Evolutionary conservation across 345 rosid species (phyloP), one percentile per base, ranked within the genome.

Genomic region (Tarenaya hassleriana): DNA sequence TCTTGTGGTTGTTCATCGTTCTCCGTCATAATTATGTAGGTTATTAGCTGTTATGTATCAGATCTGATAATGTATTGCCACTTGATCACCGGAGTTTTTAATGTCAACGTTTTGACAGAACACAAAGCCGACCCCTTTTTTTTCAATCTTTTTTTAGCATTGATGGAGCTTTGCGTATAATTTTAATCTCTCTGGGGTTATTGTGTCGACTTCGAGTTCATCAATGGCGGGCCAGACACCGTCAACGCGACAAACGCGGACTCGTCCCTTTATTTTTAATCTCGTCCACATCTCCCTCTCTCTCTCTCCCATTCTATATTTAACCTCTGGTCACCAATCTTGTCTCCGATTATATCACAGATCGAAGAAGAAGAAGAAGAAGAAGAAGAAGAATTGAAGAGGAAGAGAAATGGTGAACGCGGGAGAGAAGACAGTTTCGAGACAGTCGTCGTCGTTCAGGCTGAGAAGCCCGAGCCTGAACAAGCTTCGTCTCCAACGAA

Each of bases 401-500:
- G 29, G 44, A 34, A 42, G 11, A 16, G 0, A 24, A 58, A 65
- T 65, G 64, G 64, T 52, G 56, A 45, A 27, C 50, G 24, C 46
- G 3, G 8, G 13, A 1, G 50, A 39, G 21, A 34, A 66, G 47
- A 52, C 14, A 47, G 56, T 59, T 4, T 1, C 54, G 9, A 46
- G 13, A 24, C 16, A 47, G 34, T 66, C 70, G 1, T 62, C 82
- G 7, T 83, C 91, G 0, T 83, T 83, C 54, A 66, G 84, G 27
- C 70, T 83, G 12, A 74, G 79, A 14, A 54, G 75, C 45, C 77
- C 87, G 1, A 80, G 88, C 62, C 71, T 80, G 27, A 80, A 83
- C 73, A 67, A 82, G 12, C 72, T 83, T 66, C 92, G 88, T 58
- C 81, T 83, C 56, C 82, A 72, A 18, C 84, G 96, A 21, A 70